Evolutionary conservation across 352 stramenopile genomes (phyloP).

Genomic region (Phytophthora ramorum): DNA sequence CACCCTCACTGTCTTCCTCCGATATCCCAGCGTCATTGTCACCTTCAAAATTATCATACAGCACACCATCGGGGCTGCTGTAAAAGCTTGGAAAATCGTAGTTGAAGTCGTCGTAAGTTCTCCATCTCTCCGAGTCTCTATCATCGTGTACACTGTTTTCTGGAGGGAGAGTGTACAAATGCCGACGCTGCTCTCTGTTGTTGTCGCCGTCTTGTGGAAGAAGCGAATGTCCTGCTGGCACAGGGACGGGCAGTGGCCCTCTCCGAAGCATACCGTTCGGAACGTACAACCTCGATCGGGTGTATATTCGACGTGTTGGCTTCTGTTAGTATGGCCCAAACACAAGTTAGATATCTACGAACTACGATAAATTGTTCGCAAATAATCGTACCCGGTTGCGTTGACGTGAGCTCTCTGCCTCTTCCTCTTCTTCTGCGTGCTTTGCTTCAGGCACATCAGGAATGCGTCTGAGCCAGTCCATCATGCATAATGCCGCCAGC

Average conservation of each 20-base stretch:
- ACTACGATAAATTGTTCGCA: background rate
- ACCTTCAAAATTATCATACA: slow-evolving; percentile 33
- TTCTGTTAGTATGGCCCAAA: slow-evolving; percentile 12
- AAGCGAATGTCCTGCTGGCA: slow-evolving; percentile 29
- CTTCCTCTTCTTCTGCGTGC: slow-evolving; percentile 39
- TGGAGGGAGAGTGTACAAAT: slow-evolving; percentile 13
- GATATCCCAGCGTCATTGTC: slow-evolving; percentile 11
- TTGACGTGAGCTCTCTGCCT: slow-evolving; percentile 37
- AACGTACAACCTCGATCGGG: slow-evolving; percentile 31
- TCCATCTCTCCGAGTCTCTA: slow-evolving; percentile 17
- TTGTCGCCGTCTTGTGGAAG: slow-evolving; percentile 12
- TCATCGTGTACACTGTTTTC: slow-evolving; percentile 9
- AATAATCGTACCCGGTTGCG: slow-evolving; percentile 27
- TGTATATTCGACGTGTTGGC: slow-evolving; percentile 24
- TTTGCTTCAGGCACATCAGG: slow-evolving; percentile 20
- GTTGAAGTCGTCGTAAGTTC: slow-evolving; percentile 34
- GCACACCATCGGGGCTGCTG: slow-evolving; percentile 6
- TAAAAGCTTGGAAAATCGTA: slow-evolving; percentile 35
- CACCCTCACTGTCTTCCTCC: slow-evolving; percentile 28
- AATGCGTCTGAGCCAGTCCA: slow-evolving; percentile 42
- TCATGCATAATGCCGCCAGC: slow-evolving; percentile 51
- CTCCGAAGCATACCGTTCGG: slow-evolving; percentile 30
- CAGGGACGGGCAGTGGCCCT: slow-evolving; percentile 28
- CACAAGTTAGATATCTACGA: background rate
- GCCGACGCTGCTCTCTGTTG: slow-evolving; percentile 16